Conservation (phyloP, 306 rosid genomes). For the Quercus robur region DNA sequence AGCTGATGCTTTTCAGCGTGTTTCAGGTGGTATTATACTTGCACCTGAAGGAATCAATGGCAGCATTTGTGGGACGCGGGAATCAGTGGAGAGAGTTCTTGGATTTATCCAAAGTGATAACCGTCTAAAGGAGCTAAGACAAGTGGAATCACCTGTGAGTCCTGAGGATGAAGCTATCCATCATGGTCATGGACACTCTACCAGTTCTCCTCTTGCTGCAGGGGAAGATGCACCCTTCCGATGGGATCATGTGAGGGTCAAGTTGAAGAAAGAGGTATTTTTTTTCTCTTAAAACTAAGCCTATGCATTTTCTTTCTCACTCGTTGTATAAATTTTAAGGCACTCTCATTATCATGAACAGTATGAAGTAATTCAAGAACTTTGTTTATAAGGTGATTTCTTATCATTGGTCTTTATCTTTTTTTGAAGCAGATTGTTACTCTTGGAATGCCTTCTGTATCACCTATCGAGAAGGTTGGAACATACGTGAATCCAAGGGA, state of each 20-base stretch:
- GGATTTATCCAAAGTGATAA: constrained; percentile 62
- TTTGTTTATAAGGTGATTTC: constrained; percentile 5
- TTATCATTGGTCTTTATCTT: background rate
- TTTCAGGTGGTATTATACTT: constrained; percentile 96
- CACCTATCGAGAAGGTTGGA: constrained; percentile 79
- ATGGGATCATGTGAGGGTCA: constrained; percentile 98
- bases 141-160: constrained; percentile 76
- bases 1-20: constrained; percentile 77
- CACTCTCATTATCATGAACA: background rate
- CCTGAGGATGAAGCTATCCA: constrained; percentile 96
- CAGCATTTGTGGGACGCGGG: constrained; percentile 80
- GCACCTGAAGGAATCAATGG: constrained; percentile 94
- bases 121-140: constrained; percentile 64
- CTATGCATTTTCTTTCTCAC: background rate
- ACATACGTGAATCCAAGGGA: constrained; percentile 75
- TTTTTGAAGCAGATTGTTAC: constrained; percentile 71
- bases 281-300: background rate
- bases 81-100: constrained; percentile 72
- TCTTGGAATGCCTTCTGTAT: constrained; percentile 81
- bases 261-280: constrained; percentile 86
- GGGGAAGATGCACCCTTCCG: constrained; percentile 90
- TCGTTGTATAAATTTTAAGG: background rate
- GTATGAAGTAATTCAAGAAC: constrained; percentile 8
- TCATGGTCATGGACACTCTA: constrained; percentile 77
- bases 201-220: constrained; percentile 87